Evolutionary conservation across 495 filamentous ascomycete genomes (phyloP).

Genomic region (Thermothielavioides terrestris): DNA sequence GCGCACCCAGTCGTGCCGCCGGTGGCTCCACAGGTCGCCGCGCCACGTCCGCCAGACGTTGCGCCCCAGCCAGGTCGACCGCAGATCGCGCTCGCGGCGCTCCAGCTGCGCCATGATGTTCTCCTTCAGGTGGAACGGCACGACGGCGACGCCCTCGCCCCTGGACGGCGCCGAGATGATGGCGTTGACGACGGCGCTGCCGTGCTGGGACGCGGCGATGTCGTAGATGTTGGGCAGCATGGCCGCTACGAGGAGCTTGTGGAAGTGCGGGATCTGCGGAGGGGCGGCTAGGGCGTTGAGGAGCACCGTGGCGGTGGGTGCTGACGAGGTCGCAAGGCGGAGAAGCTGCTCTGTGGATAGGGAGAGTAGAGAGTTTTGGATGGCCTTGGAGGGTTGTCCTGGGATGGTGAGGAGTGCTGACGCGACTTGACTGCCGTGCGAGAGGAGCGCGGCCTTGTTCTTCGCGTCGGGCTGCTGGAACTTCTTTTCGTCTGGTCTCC

Average conservation of each 20-base stretch:
- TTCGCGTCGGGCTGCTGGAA: constrained; percentile 25
- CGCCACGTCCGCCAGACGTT: constrained; percentile 88
- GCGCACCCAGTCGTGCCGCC: constrained; percentile 59
- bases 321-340: constrained; percentile 30
- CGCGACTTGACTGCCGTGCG: constrained; percentile 38
- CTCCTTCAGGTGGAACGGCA: constrained; percentile 48
- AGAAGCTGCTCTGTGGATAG: constrained; percentile 30
- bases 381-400: constrained; percentile 30
- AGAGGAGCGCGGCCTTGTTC: constrained; percentile 35
- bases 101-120: constrained; percentile 38
- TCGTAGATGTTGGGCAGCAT: constrained; percentile 50
- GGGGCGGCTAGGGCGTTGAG: constrained; percentile 59
- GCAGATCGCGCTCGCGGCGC: constrained; percentile 51
- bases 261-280: constrained; percentile 45
- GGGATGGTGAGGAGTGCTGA: constrained; percentile 36
- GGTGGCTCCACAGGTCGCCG: constrained; percentile 66
- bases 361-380: constrained; percentile 35
- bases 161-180: constrained; percentile 56
- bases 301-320: constrained; percentile 51
- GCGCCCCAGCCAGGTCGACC: constrained; percentile 66
- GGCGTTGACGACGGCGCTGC: constrained; percentile 70
- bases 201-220: constrained; percentile 61
- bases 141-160: constrained; percentile 25
- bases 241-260: constrained; percentile 35
- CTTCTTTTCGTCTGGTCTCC: constrained; percentile 16